Evolutionary conservation across 345 rosid species (phyloP).

Genomic region (Salix koriyanagi): DNA sequence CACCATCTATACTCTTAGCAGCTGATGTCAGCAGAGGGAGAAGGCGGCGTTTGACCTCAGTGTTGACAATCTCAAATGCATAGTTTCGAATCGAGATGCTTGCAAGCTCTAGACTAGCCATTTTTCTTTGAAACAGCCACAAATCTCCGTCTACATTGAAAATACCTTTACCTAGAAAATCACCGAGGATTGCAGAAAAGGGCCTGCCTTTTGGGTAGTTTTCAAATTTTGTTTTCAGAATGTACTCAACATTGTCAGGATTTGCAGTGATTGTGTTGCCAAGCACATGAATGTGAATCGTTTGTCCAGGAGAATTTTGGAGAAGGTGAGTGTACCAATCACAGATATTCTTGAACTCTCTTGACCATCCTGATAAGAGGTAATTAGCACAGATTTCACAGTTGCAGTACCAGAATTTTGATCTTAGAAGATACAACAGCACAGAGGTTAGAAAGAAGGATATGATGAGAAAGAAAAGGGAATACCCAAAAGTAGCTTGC

Average conservation of each 20-base stretch:
- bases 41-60: constrained; percentile 50
- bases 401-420: constrained; percentile 46
- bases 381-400: constrained; percentile 63
- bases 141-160: constrained; percentile 73
- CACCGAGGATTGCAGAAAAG: constrained; percentile 66
- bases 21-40: constrained; percentile 39
- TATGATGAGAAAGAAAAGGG: constrained; percentile 12
- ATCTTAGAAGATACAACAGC: constrained; percentile 17
- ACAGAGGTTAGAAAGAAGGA: constrained; percentile 17
- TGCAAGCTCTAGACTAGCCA: constrained; percentile 59
- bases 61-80: constrained; percentile 47
- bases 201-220: constrained; percentile 79
- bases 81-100: constrained; percentile 41
- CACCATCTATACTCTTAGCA: background rate
- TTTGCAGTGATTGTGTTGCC: constrained; percentile 63
- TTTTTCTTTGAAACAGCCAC: constrained; percentile 64
- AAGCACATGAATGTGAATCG: constrained; percentile 69
- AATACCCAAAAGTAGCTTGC: background rate
- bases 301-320: constrained; percentile 45
- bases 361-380: constrained; percentile 52
- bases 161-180: constrained; percentile 72
- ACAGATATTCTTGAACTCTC: constrained; percentile 49
- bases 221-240: constrained; percentile 60
- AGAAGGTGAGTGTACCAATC: constrained; percentile 80
- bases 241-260: constrained; percentile 61